These are phyloP conservation scores for Byssochlamys sp. DNA, from an alignment of 2,329 filamentous ascomycete species.

Conservation along the genomic window DNA sequence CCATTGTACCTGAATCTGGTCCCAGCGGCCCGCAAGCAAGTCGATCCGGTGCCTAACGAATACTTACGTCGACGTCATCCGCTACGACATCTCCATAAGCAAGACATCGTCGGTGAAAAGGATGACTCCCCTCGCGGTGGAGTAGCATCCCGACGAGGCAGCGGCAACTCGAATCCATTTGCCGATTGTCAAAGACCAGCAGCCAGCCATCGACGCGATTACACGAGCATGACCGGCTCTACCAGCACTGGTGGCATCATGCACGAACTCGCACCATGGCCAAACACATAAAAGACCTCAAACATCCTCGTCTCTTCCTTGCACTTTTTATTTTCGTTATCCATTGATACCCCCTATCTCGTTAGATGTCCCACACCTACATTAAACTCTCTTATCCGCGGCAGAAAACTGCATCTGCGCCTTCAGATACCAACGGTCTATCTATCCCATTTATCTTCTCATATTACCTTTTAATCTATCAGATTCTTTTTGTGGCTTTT, in stretches of 20 bases:
- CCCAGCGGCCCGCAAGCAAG: constrained; percentile 39
- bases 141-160: constrained; percentile 9
- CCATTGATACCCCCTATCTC: background rate
- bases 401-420: background rate
- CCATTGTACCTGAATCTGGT: constrained; percentile 46
- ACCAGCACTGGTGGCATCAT: background rate
- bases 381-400: background rate
- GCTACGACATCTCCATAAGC: constrained; percentile 8
- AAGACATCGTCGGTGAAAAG: constrained; percentile 3
- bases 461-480: background rate
- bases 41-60: constrained; percentile 40
- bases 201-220: background rate
- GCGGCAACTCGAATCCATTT: constrained; percentile 5
- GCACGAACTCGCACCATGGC: background rate
- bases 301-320: background rate
- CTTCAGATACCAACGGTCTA: background rate
- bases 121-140: constrained; percentile 5
- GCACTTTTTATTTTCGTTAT: background rate
- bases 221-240: background rate
- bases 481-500: background rate
- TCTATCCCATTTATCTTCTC: background rate
- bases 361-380: background rate
- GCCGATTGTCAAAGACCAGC: background rate
- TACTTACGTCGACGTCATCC: constrained; percentile 21
- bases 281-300: background rate